Percentiles rank a stretch among this genome's conserved stretches.
Evolutionary conservation across 176 grass and related monocot species (phyloP).

Genomic region (Rhynchospora tenuis): DNA sequence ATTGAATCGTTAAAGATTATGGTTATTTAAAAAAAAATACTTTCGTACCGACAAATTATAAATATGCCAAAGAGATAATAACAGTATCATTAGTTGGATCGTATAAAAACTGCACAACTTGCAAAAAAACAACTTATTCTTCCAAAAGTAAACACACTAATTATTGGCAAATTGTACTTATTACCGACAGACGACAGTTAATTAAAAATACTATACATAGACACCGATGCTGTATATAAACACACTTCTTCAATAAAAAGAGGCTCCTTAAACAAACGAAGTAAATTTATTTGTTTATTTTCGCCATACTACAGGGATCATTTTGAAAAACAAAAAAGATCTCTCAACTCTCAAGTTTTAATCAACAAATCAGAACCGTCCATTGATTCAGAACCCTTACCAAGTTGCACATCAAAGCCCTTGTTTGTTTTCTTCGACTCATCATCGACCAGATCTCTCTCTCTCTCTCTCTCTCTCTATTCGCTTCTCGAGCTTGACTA

Average conservation of each 20-base stretch:
- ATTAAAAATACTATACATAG: too few relatives aligned
- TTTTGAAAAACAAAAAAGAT: neutral
- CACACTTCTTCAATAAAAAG: too few relatives aligned
- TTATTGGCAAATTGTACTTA: too few relatives aligned
- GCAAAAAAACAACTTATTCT: neutral
- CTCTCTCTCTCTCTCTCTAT: slow-evolving; percentile 37
- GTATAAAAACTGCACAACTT: neutral
- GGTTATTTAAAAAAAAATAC: too few relatives aligned
- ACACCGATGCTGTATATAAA: too few relatives aligned
- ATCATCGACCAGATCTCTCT: slow-evolving; percentile 17
- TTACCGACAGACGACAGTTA: too few relatives aligned
- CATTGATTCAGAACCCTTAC: neutral
- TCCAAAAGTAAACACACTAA: neutral
- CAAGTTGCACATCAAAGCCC: neutral
- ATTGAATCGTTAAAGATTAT: too few relatives aligned
- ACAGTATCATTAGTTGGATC: neutral
- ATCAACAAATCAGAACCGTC: neutral
- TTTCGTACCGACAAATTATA: too few relatives aligned
- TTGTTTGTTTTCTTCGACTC: neutral
- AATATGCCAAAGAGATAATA: too few relatives aligned
- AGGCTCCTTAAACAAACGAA: too few relatives aligned
- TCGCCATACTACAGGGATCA: neutral
- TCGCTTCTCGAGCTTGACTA: slow-evolving; percentile 7
- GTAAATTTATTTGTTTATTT: neutral
- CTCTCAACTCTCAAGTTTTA: neutral